These are phyloP conservation scores for Bromus sterilis DNA, from an alignment of 176 grass and related monocot species.

Conservation along the genomic window DNA sequence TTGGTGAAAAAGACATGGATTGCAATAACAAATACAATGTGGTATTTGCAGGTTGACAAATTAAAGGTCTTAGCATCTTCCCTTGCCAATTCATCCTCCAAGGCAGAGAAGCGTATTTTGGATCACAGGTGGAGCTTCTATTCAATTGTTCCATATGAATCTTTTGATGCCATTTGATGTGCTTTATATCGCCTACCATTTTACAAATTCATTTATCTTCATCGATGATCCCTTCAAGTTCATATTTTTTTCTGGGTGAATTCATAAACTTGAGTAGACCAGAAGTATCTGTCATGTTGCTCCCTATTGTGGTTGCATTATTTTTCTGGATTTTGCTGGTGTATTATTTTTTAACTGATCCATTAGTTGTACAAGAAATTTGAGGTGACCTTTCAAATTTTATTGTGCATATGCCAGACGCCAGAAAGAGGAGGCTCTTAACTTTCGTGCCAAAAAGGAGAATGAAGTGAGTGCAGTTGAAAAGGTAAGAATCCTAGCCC, in stretches of 20 bases:
- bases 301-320: neutral
- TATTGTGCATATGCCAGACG: slow-evolving; percentile 35
- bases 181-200: slow-evolving; percentile 9
- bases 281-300: neutral
- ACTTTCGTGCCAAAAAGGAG: slow-evolving; percentile 84
- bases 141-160: neutral
- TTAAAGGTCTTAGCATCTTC: slow-evolving; percentile 84
- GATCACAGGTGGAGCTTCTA: slow-evolving; percentile 68
- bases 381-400: slow-evolving; percentile 15
- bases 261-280: neutral
- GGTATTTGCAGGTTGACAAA: slow-evolving; percentile 67
- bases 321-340: neutral
- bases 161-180: slow-evolving; percentile 16
- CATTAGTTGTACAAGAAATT: neutral
- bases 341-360: neutral
- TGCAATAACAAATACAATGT: slow-evolving; percentile 18
- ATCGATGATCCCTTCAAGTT: neutral
- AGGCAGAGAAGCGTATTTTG: slow-evolving; percentile 96
- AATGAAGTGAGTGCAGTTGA: slow-evolving; percentile 69
- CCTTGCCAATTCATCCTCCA: slow-evolving; percentile 91
- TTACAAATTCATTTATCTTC: neutral
- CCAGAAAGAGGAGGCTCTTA: slow-evolving; percentile 98
- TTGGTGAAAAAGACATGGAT: neutral
- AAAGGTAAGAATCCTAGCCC: slow-evolving; percentile 51
- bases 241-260: neutral